Conservation (phyloP, 129 eudicot species). For the Kitagawia praeruptora region DNA sequence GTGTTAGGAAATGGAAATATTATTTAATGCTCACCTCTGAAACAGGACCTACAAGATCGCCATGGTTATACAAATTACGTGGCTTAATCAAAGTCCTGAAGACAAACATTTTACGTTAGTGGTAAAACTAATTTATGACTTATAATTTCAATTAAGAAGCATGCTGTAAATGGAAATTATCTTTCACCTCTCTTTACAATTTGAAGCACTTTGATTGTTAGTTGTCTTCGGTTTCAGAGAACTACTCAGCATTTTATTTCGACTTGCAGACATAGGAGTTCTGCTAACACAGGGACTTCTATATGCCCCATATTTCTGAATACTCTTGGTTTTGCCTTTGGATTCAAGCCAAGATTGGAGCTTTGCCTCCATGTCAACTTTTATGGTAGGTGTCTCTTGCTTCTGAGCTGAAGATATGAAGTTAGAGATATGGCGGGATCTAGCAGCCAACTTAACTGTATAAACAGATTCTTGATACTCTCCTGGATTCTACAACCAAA, state of each 20-base stretch:
- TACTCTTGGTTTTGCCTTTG: conserved; percentile 66
- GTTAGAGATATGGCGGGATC: conserved; percentile 67
- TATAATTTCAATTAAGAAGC: not conserved
- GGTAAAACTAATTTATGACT: not conserved
- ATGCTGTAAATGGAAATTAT: not conserved
- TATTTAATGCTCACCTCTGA: conserved; percentile 22
- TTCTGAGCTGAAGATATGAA: conserved; percentile 42
- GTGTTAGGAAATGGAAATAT: not conserved
- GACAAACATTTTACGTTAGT: not conserved
- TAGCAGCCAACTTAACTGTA: conserved; percentile 92
- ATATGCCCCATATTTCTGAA: conserved; percentile 22
- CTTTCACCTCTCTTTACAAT: conserved; percentile 30
- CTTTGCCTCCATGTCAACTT: conserved; percentile 80
- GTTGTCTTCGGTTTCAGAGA: conserved; percentile 30
- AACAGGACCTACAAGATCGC: conserved; percentile 14
- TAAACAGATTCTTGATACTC: conserved; percentile 87
- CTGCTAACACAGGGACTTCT: conserved; percentile 27
- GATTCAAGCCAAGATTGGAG: conserved; percentile 90
- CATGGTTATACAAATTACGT: conserved; percentile 20
- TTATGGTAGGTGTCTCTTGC: conserved; percentile 40
- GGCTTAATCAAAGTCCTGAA: conserved; percentile 23
- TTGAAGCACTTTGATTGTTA: conserved; percentile 16
- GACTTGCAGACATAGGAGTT: conserved; percentile 45
- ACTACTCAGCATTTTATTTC: conserved; percentile 30
- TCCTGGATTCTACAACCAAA: conserved; percentile 70